Conservation (phyloP, 1,139 yeast species). For the Spathaspora sp. region DNA sequence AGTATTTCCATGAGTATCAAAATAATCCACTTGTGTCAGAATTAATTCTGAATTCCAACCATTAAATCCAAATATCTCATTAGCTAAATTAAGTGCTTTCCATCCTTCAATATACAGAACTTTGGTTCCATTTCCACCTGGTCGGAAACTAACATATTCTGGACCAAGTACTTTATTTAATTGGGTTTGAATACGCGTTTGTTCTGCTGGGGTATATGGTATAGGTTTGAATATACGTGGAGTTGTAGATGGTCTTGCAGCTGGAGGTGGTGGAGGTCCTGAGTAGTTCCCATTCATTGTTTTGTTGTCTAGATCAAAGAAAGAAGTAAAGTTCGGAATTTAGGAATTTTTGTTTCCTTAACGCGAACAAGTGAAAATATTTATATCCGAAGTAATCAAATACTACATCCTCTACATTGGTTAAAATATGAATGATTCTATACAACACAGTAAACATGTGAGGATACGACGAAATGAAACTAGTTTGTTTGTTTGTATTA, state of each 20-base stretch:
- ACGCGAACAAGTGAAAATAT: not conserved
- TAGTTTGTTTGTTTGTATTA: slow-evolving; percentile 4
- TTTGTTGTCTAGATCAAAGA: not conserved
- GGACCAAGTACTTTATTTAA: slow-evolving; percentile 79
- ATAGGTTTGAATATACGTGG: slow-evolving; percentile 22
- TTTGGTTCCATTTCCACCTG: slow-evolving; percentile 70
- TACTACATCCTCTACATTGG: not conserved
- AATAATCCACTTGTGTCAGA: slow-evolving; percentile 64
- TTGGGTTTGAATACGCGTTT: slow-evolving; percentile 36
- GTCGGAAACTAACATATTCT: slow-evolving; percentile 79
- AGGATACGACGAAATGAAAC: slow-evolving; percentile 1
- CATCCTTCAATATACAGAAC: slow-evolving; percentile 81
- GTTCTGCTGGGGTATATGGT: slow-evolving; percentile 42
- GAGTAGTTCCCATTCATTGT: slow-evolving; percentile 1
- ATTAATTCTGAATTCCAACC: slow-evolving; percentile 79
- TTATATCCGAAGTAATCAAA: not conserved
- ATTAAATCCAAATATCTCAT: slow-evolving; percentile 76
- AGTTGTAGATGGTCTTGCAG: slow-evolving; percentile 3
- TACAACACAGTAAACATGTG: not conserved
- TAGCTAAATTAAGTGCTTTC: slow-evolving; percentile 76
- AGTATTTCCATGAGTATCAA: slow-evolving; percentile 58
- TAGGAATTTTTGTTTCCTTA: not conserved
- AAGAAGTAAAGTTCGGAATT: not conserved
- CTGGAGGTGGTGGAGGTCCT: slow-evolving; percentile 4
- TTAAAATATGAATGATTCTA: not conserved